Evolutionary conservation across 140 eudicot species (phyloP), one percentile per base, ranked within the genome.

Genomic region (Senecio squalidus): DNA sequence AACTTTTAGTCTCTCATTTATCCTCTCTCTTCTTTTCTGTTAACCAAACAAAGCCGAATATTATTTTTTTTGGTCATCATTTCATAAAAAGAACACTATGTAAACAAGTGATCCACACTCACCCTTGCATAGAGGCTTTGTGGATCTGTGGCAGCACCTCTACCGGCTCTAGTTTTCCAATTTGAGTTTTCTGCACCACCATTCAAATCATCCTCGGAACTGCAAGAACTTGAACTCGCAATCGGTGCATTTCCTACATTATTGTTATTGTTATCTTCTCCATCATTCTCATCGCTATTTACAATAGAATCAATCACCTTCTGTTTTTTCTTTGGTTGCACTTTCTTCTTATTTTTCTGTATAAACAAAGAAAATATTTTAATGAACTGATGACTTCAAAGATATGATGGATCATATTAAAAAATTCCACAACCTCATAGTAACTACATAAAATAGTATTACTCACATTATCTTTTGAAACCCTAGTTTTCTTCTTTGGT

Each of bases 81-180:
- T 55, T 55, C 17, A 40, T 22, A 60, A 30, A 13, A 54, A 10
- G 5, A 61, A 21, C 27, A 67, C 8, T 21, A 51, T 25, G 5
- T 20, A 39, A 21, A 20, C 23, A 52, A 50, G 40, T 22, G 24
- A 53, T 68, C 40, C 5, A 38, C 18, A 64, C 60, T 55, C 67
- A 91, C 98, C 93, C 98, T 81, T 68, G 98, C 96, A 62, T 86
- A 91, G 51, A 91, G 94, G 74, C 98, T 91, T 69, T 91, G 98
- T 13, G 98, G 98, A 64, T 91, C 98, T 26, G 96, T 89, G 18
- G 97, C 95, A 47, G 92, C 73, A 18, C 97, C 97, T 75, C 97
- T 75, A 60, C 75, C 39, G 9, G 97, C 95, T 76, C 87, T 80
- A 9, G 85, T 73, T 70, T 89, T 89, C 22, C 82, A 83, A 18